phyloP scores from a whole-genome alignment of 345 rosid species.

The Leavenworthia alabamica region DNA sequence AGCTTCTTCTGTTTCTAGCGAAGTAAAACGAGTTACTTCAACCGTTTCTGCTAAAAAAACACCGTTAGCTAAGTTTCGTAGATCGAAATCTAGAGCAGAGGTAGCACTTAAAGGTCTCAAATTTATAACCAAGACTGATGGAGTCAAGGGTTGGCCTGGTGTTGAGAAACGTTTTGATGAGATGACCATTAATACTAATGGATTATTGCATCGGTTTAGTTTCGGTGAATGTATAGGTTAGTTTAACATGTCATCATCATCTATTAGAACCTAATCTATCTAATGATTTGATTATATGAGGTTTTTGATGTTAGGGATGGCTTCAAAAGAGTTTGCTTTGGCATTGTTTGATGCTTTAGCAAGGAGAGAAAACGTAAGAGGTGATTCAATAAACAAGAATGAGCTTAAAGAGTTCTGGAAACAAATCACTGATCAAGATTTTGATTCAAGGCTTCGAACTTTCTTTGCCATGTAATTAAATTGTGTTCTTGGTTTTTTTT shows the following conservation, averaged over 20 bases:
- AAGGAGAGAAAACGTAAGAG: conserved; percentile 37
- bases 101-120: conserved; percentile 57
- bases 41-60: conserved; percentile 32
- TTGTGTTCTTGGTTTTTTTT: neutral
- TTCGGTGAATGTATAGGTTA: conserved; percentile 74
- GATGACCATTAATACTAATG: conserved; percentile 36
- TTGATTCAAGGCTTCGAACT: conserved; percentile 65
- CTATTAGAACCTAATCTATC: no score
- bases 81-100: conserved; percentile 56
- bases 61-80: conserved; percentile 29
- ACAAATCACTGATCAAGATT: conserved; percentile 58
- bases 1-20: conserved; percentile 58
- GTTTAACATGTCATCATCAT: neutral
- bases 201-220: conserved; percentile 41
- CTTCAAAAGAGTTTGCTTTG: conserved; percentile 56
- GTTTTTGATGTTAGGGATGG: no score
- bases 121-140: conserved; percentile 63
- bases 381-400: conserved; percentile 39
- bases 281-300: no score
- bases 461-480: conserved; percentile 80
- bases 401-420: conserved; percentile 61
- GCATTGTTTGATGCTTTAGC: conserved; percentile 61
- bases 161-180: conserved; percentile 56
- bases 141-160: conserved; percentile 52
- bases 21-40: conserved; percentile 46